phyloP scores from a whole-genome alignment of 1,139 yeast genomes.

The Scheffersomyces parashehatae region DNA sequence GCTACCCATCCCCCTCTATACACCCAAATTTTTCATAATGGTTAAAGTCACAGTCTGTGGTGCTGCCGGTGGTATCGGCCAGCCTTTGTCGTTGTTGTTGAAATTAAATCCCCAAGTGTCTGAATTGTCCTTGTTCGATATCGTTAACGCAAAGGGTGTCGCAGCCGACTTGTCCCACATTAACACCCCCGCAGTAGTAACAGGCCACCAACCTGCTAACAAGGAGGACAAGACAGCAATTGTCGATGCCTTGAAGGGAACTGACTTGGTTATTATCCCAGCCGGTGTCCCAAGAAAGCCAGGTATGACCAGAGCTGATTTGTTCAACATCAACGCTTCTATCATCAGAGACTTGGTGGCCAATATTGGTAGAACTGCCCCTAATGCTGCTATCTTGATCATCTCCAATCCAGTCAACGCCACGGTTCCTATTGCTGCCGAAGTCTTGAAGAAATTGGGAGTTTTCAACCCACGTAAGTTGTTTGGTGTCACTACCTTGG shows the following conservation, averaged over 20 bases:
- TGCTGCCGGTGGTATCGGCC: slow-evolving; percentile 83
- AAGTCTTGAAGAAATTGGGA: slow-evolving; percentile 60
- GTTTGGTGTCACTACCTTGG: slow-evolving; percentile 75
- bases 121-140: slow-evolving; percentile 63
- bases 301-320: slow-evolving; percentile 78
- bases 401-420: slow-evolving; percentile 78
- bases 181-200: slow-evolving; percentile 56
- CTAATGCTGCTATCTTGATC: slow-evolving; percentile 63
- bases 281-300: slow-evolving; percentile 85
- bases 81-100: slow-evolving; percentile 66
- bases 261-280: slow-evolving; percentile 69
- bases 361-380: slow-evolving; percentile 57
- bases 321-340: slow-evolving; percentile 72
- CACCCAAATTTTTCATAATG: slow-evolving; percentile 23
- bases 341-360: slow-evolving; percentile 63
- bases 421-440: slow-evolving; percentile 75
- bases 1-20: not conserved
- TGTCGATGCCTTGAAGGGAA: slow-evolving; percentile 48
- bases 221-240: slow-evolving; percentile 52
- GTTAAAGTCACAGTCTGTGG: slow-evolving; percentile 75
- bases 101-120: slow-evolving; percentile 57
- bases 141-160: slow-evolving; percentile 69
- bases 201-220: slow-evolving; percentile 55
- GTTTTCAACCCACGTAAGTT: slow-evolving; percentile 65
- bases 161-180: slow-evolving; percentile 77